Percentiles rank a stretch among this genome's conserved stretches.
These are phyloP conservation scores for Melanopsichium pennsylvanicum DNA, from an alignment of 1,284 basidiomycete species.

Conservation along the genomic window DNA sequence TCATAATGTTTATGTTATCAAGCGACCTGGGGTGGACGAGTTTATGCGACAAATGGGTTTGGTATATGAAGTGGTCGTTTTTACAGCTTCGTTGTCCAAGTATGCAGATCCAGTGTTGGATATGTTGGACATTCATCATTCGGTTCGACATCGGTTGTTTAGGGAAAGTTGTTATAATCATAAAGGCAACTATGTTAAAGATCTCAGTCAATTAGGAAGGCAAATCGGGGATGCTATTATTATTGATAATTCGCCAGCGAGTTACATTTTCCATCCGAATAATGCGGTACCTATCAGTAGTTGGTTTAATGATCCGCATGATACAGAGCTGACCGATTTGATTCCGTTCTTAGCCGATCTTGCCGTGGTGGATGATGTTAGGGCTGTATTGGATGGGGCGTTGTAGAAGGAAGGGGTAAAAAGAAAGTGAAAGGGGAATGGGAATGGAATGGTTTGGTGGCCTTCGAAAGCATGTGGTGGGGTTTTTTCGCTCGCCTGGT, in stretches of 20 bases:
- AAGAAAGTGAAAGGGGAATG: not conserved
- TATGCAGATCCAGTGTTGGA: slow-evolving; percentile 98
- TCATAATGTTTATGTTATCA: slow-evolving; percentile 99
- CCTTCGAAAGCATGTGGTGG: too few relatives aligned
- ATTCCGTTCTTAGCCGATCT: slow-evolving; percentile 92
- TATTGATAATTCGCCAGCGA: slow-evolving; percentile 97
- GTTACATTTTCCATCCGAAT: slow-evolving; percentile 99
- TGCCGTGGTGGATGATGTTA: slow-evolving; percentile 83
- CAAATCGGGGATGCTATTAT: slow-evolving; percentile 94
- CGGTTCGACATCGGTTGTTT: slow-evolving; percentile 95
- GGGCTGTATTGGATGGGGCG: slow-evolving; percentile 80
- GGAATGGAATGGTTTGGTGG: not conserved
- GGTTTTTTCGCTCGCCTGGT: too few relatives aligned
- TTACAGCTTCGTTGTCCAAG: slow-evolving; percentile 97
- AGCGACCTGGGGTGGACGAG: slow-evolving; percentile 95
- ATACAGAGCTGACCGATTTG: slow-evolving; percentile 93
- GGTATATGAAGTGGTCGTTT: slow-evolving; percentile 97
- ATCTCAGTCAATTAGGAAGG: slow-evolving; percentile 93
- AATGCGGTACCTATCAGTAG: slow-evolving; percentile 98
- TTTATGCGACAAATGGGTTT: slow-evolving; percentile 98
- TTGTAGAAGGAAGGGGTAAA: slow-evolving; percentile 3
- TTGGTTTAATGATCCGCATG: slow-evolving; percentile 86
- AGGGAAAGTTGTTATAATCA: slow-evolving; percentile 99
- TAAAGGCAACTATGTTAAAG: slow-evolving; percentile 99
- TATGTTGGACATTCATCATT: slow-evolving; percentile 89